phyloP scores from a whole-genome alignment of 352 stramenopile genomes.

The Phytophthora tubulina region DNA sequence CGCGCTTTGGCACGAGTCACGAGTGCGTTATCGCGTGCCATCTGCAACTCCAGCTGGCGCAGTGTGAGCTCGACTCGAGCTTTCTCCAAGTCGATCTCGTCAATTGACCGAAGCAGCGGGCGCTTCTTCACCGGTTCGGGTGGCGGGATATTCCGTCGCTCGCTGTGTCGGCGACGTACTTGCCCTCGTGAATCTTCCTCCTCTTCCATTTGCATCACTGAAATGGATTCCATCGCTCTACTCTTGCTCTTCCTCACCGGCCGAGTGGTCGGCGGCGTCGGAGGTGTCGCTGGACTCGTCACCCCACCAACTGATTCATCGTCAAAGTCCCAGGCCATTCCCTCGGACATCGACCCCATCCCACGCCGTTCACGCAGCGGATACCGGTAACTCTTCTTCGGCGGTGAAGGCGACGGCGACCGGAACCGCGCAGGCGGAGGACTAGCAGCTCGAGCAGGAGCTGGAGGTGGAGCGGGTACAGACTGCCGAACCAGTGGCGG shows the following conservation, averaged over 20 bases:
- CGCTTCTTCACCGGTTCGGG: slow-evolving; percentile 24
- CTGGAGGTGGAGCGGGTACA: slow-evolving; percentile 6
- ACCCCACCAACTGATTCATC: slow-evolving; percentile 22
- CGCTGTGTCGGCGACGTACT: background rate
- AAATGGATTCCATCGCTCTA: slow-evolving; percentile 33
- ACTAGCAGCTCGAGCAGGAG: slow-evolving; percentile 27
- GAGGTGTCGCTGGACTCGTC: slow-evolving; percentile 25
- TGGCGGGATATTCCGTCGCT: slow-evolving; percentile 1
- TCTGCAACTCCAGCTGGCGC: slow-evolving; percentile 42
- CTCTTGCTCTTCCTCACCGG: slow-evolving; percentile 33
- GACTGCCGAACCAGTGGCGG: background rate
- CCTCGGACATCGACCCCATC: slow-evolving; percentile 13
- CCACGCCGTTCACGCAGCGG: slow-evolving; percentile 22
- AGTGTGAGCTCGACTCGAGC: slow-evolving; percentile 44
- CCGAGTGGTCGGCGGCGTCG: slow-evolving; percentile 25
- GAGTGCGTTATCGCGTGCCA: slow-evolving; percentile 43
- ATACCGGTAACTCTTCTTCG: slow-evolving; percentile 19
- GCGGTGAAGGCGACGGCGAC: slow-evolving; percentile 20
- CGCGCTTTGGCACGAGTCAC: slow-evolving; percentile 41
- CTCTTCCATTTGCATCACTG: slow-evolving; percentile 30
- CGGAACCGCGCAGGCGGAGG: slow-evolving; percentile 2
- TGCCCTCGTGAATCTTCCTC: slow-evolving; percentile 22
- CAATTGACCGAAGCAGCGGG: slow-evolving; percentile 23
- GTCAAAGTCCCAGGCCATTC: slow-evolving; percentile 34
- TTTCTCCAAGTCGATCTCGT: slow-evolving; percentile 46